phyloP scores from a whole-genome alignment of 768 basidiomycete genomes.

The Termitomyces titanicus region DNA sequence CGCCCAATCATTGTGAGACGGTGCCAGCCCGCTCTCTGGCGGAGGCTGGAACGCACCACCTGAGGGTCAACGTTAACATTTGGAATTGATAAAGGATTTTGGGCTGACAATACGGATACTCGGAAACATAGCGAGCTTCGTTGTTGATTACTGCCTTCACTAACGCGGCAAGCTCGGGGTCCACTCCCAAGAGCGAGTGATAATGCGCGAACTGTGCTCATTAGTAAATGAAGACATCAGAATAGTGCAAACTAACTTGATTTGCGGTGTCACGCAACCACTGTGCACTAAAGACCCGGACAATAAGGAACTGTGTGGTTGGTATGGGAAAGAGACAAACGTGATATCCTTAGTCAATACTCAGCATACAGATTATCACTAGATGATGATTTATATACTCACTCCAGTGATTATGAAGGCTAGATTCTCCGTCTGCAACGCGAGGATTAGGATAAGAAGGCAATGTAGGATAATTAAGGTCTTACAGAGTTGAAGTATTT shows the following conservation, averaged over 20 bases:
- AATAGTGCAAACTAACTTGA: conserved; percentile 40
- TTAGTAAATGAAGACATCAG: not conserved
- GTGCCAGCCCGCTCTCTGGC: conserved; percentile 63
- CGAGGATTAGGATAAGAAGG: not conserved
- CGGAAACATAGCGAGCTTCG: conserved; percentile 67
- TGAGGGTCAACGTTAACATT: conserved; percentile 12
- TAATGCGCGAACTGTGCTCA: conserved; percentile 65
- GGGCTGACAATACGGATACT: conserved; percentile 69
- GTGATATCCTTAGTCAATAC: conserved; percentile 56
- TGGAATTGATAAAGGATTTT: not conserved
- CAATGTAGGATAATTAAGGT: not conserved
- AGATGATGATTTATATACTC: conserved; percentile 17
- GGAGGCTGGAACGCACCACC: conserved; percentile 79
- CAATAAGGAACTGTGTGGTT: not conserved
- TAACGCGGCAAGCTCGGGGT: conserved; percentile 45
- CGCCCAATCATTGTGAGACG: conserved; percentile 67
- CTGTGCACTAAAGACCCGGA: conserved; percentile 51
- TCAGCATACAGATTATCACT: not conserved
- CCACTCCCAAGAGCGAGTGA: conserved; percentile 50
- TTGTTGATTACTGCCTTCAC: conserved; percentile 84
- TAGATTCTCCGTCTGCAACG: conserved; percentile 54
- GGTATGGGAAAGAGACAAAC: conserved; percentile 35
- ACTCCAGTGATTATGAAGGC: conserved; percentile 83
- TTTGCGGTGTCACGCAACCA: conserved; percentile 84
- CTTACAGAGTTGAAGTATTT: conserved; percentile 64